phyloP scores from a whole-genome alignment of 805 yeast genomes.

The Candida gorgasii region DNA sequence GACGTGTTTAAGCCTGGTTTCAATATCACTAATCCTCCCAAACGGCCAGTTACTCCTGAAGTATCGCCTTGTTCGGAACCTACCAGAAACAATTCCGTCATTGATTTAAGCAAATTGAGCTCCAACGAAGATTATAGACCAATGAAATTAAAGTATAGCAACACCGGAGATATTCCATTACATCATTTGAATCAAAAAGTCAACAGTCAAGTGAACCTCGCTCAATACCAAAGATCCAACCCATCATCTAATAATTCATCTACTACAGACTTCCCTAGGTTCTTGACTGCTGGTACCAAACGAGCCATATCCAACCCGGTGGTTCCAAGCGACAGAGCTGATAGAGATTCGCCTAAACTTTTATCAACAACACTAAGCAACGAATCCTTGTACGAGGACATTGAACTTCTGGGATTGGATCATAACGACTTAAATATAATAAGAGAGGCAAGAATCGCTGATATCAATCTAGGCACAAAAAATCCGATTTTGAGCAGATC shows the following conservation, averaged over 20 bases:
- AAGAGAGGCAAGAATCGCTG: constrained; percentile 17
- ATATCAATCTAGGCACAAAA: neutral
- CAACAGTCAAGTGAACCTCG: constrained; percentile 39
- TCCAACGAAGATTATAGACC: constrained; percentile 41
- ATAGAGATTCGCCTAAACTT: constrained; percentile 20
- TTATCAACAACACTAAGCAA: constrained; percentile 9
- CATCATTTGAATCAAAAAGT: constrained; percentile 39
- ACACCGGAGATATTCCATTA: constrained; percentile 39
- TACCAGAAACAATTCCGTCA: constrained; percentile 40
- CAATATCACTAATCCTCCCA: constrained; percentile 32
- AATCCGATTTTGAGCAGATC: constrained; percentile 22
- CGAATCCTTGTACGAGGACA: constrained; percentile 11
- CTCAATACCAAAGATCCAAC: constrained; percentile 16
- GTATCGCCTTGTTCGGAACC: constrained; percentile 45
- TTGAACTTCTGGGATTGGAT: constrained; percentile 7
- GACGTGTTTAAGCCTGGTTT: constrained; percentile 37
- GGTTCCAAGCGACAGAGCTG: constrained; percentile 17
- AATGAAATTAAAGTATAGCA: constrained; percentile 38
- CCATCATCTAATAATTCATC: constrained; percentile 19
- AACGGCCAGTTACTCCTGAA: constrained; percentile 39
- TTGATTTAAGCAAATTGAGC: constrained; percentile 36
- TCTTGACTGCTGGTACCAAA: constrained; percentile 7
- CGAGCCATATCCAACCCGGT: constrained; percentile 26
- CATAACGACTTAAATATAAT: constrained; percentile 22
- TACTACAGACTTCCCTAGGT: constrained; percentile 19